Evolutionary conservation across 2,329 filamentous ascomycete species (phyloP), one percentile per base, ranked within the genome.

Genomic region (Diaporthe vexans): DNA sequence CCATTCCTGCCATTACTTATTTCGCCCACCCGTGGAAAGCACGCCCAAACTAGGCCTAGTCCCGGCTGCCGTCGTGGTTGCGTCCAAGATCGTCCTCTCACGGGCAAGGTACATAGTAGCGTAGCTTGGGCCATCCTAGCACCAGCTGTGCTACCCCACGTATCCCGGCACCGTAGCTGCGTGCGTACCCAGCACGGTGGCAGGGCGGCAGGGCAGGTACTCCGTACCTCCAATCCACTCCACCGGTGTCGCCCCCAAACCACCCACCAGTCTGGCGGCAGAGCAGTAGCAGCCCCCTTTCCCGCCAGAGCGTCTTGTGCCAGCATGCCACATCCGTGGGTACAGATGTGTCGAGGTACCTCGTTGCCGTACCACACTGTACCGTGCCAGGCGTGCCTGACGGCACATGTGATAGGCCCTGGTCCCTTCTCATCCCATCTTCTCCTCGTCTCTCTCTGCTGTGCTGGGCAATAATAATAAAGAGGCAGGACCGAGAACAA

Each of bases 201-300:
- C 29, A 29, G 29, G 29, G 29, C 29, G 46, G 46, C 46, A 24
- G 37, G 46, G 29, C 46, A 24, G 37, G 58, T 61, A 61, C 58
- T 17, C 29, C n/a, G 58, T 61, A 61, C 58, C 26, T 46, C n/a
- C 46, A 35, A 52, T 21, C 63, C 63, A 67, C 63, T 26, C 63
- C 63, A 52, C 63, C 63, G 63, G 63, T 67, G 63, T 10, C 63
- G 63, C 63, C 63, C 63, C 63, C 59, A 63, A 63, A 46, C 6
- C 24, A 46, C 6, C 24, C 58, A 40, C 13, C 37, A 13, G 37
- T 13, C 37, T 40, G 11, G 37, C 43, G 5, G 43, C 43, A 63
- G n/a, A 40, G 29, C 37, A 13, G 37, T 13, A 40, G 6, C 58
- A 43, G 40, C 59, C 59, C 58, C 59, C 59, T 63, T 63, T 63